Conservation (phyloP, 2,329 filamentous ascomycete genomes). For the Shiraia sp. region DNA sequence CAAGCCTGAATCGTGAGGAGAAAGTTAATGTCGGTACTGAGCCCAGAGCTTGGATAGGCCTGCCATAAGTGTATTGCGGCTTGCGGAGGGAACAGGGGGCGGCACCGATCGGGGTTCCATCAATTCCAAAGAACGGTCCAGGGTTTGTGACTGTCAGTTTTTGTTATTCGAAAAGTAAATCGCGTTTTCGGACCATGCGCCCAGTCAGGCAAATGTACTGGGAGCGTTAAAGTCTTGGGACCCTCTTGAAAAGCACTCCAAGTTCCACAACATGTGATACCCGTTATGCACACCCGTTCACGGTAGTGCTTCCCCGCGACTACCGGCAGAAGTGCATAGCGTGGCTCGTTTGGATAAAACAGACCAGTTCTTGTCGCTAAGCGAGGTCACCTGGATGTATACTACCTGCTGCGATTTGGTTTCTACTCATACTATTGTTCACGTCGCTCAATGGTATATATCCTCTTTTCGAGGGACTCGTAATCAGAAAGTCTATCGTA, state of each 20-base stretch:
- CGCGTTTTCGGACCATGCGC: slow-evolving; percentile 1
- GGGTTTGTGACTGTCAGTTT: neutral
- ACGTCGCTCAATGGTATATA: too few species aligned
- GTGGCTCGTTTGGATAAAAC: too few species aligned
- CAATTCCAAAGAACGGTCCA: neutral
- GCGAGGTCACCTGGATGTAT: too few species aligned
- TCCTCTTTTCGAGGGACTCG: too few species aligned
- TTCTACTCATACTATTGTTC: too few species aligned
- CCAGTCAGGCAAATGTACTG: neutral
- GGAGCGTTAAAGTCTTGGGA: neutral
- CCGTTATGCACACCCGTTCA: too few species aligned
- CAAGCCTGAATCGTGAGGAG: neutral
- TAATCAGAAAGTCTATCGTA: too few species aligned
- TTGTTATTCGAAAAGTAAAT: slow-evolving; percentile 9
- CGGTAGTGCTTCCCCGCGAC: too few species aligned
- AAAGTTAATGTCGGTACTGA: neutral
- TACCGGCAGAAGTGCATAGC: too few species aligned
- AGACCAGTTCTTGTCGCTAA: too few species aligned
- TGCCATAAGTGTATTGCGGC: slow-evolving; percentile 22
- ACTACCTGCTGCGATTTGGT: too few species aligned
- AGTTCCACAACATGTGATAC: neutral
- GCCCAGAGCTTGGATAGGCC: slow-evolving; percentile 16
- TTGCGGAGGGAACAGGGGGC: neutral
- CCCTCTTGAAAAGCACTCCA: neutral
- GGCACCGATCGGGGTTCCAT: neutral